Conservation (phyloP, 805 yeast genomes). For the Schwanniomyces sp. region DNA sequence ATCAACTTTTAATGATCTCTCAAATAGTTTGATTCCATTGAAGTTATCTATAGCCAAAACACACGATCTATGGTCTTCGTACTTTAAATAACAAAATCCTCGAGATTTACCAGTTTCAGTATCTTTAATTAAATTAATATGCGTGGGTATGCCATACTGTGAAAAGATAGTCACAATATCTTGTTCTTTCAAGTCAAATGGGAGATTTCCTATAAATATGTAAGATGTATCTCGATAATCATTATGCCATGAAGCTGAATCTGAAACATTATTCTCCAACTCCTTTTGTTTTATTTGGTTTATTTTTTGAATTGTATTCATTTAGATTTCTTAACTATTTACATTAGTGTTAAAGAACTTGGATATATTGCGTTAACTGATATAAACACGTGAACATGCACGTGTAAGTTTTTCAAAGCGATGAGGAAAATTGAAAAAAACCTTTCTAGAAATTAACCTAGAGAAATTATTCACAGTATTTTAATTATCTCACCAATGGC, state of each 20-base stretch:
- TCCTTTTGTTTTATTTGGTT: constrained; percentile 66
- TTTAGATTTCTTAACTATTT: constrained; percentile 6
- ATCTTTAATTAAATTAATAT: constrained; percentile 68
- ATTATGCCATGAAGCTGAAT: constrained; percentile 83
- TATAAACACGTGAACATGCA: background rate
- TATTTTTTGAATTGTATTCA: constrained; percentile 45
- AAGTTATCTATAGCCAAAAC: constrained; percentile 86
- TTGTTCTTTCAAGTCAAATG: constrained; percentile 63
- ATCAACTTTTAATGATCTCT: constrained; percentile 57
- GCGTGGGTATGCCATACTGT: constrained; percentile 86
- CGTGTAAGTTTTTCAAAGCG: background rate
- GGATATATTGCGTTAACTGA: background rate
- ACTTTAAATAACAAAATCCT: constrained; percentile 82
- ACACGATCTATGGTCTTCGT: constrained; percentile 77
- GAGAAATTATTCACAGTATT: background rate
- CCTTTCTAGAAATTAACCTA: background rate
- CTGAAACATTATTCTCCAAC: constrained; percentile 55
- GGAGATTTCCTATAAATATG: constrained; percentile 73
- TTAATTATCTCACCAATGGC: constrained; percentile 3
- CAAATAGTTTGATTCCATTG: constrained; percentile 64
- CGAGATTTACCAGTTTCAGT: constrained; percentile 44
- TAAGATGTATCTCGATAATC: constrained; percentile 78
- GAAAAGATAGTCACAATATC: constrained; percentile 80
- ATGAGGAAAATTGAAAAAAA: constrained; percentile 2
- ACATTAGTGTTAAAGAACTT: background rate